Conservation (phyloP, 1,139 yeast species). For the Scheffersomyces quercinus region DNA sequence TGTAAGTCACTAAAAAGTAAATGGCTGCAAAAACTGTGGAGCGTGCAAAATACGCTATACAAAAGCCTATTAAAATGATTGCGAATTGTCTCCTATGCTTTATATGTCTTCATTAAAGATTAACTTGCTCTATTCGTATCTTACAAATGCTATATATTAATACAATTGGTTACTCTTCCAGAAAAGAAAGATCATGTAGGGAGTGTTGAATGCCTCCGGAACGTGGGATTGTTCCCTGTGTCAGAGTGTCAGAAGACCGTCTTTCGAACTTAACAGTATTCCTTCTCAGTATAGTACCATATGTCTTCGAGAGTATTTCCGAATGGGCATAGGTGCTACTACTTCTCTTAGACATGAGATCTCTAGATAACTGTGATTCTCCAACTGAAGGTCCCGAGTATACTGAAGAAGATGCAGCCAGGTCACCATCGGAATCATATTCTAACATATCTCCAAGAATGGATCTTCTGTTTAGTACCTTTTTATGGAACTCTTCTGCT, state of each 20-base stretch:
- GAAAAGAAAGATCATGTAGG: not conserved
- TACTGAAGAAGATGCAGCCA: constrained; percentile 9
- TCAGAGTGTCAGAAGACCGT: not conserved
- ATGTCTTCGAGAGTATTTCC: constrained; percentile 8
- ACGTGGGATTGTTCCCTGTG: constrained; percentile 18
- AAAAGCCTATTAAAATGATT: too few species aligned
- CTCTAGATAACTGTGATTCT: not conserved
- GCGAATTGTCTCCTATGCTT: too few species aligned
- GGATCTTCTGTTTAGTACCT: constrained; percentile 37
- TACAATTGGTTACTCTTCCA: too few species aligned
- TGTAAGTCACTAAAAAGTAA: too few species aligned
- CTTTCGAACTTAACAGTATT: constrained; percentile 1
- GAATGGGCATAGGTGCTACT: not conserved
- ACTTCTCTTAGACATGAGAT: not conserved
- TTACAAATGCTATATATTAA: too few species aligned
- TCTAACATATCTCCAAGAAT: constrained; percentile 51
- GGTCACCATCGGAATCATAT: constrained; percentile 37
- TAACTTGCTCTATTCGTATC: too few species aligned
- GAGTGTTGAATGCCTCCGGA: constrained; percentile 19
- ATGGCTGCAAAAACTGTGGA: too few species aligned
- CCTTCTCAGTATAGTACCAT: constrained; percentile 18
- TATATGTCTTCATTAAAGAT: too few species aligned
- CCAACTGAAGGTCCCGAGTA: not conserved
- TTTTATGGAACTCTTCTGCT: constrained; percentile 23
- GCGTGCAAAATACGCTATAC: too few species aligned